A percentile compares a stretch with the other conserved stretches of the same genome.
Evolutionary conservation across 768 basidiomycete species (phyloP).

Genomic region (Scleroderma citrinum): DNA sequence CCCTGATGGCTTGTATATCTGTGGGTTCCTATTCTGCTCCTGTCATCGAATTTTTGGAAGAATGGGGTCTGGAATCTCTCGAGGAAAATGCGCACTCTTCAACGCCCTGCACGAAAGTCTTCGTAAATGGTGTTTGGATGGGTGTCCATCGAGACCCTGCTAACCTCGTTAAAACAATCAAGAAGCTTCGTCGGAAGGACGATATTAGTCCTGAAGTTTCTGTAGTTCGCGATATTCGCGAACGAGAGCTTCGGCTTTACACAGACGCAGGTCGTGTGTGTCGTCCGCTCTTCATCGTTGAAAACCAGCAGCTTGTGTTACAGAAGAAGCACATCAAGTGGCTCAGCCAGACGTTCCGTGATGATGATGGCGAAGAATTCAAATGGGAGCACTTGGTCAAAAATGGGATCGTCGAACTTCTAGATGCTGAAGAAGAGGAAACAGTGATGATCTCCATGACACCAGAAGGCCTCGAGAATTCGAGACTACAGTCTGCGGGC

Average conservation of each 20-base stretch:
- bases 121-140: constrained; percentile 99
- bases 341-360: constrained; percentile 53
- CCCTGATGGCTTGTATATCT: constrained; percentile 96
- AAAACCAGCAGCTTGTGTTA: constrained; percentile 78
- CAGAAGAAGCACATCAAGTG: constrained; percentile 81
- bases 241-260: constrained; percentile 88
- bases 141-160: constrained; percentile 95
- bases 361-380: constrained; percentile 54
- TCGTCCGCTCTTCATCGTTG: constrained; percentile 95
- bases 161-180: constrained; percentile 88
- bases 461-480: constrained; percentile 88
- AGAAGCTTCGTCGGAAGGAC: constrained; percentile 86
- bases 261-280: constrained; percentile 97
- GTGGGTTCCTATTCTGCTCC: constrained; percentile 95
- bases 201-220: constrained; percentile 96
- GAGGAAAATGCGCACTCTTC: constrained; percentile 89
- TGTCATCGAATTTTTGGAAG: constrained; percentile 96
- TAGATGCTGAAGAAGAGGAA: constrained; percentile 99
- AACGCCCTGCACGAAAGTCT: constrained; percentile 89
- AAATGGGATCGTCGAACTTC: constrained; percentile 83
- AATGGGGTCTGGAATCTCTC: constrained; percentile 94
- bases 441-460: constrained; percentile 99
- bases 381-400: constrained; percentile 85
- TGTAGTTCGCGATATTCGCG: constrained; percentile 95
- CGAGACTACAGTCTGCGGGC: constrained; percentile 59